Evolutionary conservation across 2,329 filamentous ascomycete species (phyloP), one percentile per base, ranked within the genome.

Genomic region (Penicillium corylophilum): DNA sequence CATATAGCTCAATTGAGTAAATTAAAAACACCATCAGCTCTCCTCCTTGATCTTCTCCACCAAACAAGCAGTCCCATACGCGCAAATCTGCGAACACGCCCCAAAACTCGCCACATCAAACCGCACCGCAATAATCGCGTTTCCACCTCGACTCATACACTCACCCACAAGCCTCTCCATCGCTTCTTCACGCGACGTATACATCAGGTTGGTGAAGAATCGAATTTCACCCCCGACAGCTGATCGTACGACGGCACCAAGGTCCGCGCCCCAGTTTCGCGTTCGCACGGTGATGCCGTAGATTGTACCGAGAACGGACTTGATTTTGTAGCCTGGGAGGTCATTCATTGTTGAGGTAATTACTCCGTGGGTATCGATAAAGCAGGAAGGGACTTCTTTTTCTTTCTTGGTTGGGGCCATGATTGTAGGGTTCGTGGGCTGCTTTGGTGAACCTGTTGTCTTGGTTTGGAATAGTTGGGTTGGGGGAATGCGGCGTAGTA

Each of bases 271-370:
- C 66, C 79, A 78, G 71, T 85, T 85, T 44, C 82, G 79, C 15
- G 79, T 79, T 9, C 80, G 79, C 6, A 83, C 80, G 0, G 78
- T 81, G 39, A 83, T 73, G 9, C 81, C 81, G 67, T 81, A 83
- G 26, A 83, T 79, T 7, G 81, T 78, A 48, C 83, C 83, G 5
- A 86, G 77, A 1, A 84, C 79, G 47, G 74, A 75, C 33, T 79
- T 77, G 43, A 85, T 73, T 55, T 78, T 80, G 68, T 85, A 85
- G 7, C 82, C 82, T 0, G 82, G 82, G 20, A 86, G 70, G 62
- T 85, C 82, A 68, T 81, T 82, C 82, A 84, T 85, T 47, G 83
- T 85, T 0, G 80, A 80, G 0, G 81, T 84, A 56, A 85, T 79
- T 48, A 85, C 75, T 33, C 82, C 82, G 43, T 81, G 77, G 7